These are phyloP conservation scores for Halteria grandinella DNA, from an alignment of 73 alveolate genomes.

Conservation along the genomic window DNA sequence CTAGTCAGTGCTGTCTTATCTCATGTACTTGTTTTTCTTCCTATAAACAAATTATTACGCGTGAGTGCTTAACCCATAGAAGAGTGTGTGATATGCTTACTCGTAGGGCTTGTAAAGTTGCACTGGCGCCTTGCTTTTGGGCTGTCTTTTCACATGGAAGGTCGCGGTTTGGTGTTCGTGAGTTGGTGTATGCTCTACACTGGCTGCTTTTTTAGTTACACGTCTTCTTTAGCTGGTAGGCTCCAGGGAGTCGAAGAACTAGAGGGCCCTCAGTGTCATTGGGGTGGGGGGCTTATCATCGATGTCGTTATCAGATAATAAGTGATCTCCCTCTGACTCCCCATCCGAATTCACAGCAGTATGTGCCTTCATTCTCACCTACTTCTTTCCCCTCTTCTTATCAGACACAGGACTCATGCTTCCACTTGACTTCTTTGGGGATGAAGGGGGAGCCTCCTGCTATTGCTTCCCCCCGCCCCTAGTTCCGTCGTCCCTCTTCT, in stretches of 20 bases:
- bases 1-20: no score
- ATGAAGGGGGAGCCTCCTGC: background rate
- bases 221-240: no score
- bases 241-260: slow-evolving; percentile 11
- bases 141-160: no score
- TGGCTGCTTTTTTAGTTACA: background rate
- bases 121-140: no score
- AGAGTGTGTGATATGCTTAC: no score
- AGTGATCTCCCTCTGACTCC: background rate
- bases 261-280: slow-evolving; percentile 8
- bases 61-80: no score
- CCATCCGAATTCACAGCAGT: background rate
- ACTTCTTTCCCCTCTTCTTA: background rate
- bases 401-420: background rate
- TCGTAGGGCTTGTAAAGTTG: no score
- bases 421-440: background rate
- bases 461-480: background rate
- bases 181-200: background rate
- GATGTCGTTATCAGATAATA: background rate
- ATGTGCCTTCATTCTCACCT: background rate
- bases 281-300: slow-evolving; percentile 32
- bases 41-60: no score
- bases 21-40: no score
- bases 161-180: background rate
- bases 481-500: background rate